Evolutionary conservation across 202 grass and related monocot genomes (phyloP).

Genomic region (Musa balbisiana): DNA sequence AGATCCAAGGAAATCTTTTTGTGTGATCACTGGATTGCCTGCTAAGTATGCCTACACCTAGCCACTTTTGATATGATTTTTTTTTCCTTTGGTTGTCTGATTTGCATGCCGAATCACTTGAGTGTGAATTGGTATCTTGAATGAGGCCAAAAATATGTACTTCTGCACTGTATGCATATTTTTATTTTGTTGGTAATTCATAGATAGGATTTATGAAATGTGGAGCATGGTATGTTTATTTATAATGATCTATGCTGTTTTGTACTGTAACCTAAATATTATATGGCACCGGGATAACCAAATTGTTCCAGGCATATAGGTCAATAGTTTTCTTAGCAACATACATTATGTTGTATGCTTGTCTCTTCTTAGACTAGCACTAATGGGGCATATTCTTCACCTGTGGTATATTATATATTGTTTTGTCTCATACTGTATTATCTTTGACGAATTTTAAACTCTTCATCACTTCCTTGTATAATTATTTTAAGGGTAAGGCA

Average conservation of each 20-base stretch:
- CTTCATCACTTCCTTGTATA: too few relatives aligned
- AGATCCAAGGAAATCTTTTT: slow-evolving; percentile 75
- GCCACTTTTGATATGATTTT: slow-evolving; percentile 1
- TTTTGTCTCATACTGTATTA: too few relatives aligned
- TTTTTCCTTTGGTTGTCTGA: slow-evolving; percentile 1
- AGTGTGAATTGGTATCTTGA: not conserved
- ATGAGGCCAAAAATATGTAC: not conserved
- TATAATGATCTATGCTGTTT: not conserved
- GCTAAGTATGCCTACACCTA: slow-evolving; percentile 53
- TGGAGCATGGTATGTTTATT: not conserved
- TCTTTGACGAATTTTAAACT: too few relatives aligned
- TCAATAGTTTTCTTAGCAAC: not conserved
- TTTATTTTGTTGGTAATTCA: not conserved
- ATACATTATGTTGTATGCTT: not conserved
- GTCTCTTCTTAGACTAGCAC: too few relatives aligned
- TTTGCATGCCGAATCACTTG: not conserved
- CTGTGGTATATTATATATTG: too few relatives aligned
- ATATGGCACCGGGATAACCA: not conserved
- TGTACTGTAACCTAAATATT: not conserved
- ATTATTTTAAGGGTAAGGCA: too few relatives aligned
- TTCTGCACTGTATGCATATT: not conserved
- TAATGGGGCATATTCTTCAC: too few relatives aligned
- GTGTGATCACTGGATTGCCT: slow-evolving; percentile 63
- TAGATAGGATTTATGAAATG: not conserved
- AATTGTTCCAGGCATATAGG: not conserved